Percentiles rank a stretch among this genome's conserved stretches.
These are phyloP conservation scores for Dactylella cylindrospora DNA, from an alignment of 2,329 filamentous ascomycete species.

Conservation along the genomic window DNA sequence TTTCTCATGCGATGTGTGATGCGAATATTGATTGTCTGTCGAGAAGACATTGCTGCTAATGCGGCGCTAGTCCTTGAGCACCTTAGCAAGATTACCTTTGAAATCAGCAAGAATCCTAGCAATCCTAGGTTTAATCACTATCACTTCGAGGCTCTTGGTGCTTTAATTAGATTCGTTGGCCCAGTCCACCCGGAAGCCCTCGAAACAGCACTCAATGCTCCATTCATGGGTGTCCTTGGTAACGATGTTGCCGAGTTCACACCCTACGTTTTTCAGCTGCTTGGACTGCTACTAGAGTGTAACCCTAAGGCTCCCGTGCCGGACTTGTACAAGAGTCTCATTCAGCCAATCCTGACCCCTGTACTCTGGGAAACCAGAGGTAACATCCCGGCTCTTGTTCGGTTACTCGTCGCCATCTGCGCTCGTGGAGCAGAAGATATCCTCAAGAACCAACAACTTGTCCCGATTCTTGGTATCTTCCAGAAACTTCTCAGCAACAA, in stretches of 20 bases:
- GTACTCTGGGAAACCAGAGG: constrained; percentile 86
- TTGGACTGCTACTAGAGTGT: constrained; percentile 84
- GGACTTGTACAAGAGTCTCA: constrained; percentile 74
- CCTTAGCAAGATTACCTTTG: constrained; percentile 82
- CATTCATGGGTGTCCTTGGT: constrained; percentile 64
- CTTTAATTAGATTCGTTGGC: constrained; percentile 76
- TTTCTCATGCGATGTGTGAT: constrained; percentile 99
- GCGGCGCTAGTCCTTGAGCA: constrained; percentile 78
- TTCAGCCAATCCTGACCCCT: constrained; percentile 77
- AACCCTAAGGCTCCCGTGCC: constrained; percentile 78
- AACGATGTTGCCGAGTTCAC: constrained; percentile 70
- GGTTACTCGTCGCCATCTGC: constrained; percentile 80
- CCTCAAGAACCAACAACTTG: constrained; percentile 72
- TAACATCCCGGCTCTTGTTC: constrained; percentile 86
- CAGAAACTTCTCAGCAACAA: constrained; percentile 82
- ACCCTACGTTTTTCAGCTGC: constrained; percentile 93
- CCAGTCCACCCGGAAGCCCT: constrained; percentile 70
- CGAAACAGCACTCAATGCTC: constrained; percentile 76
- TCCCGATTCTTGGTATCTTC: constrained; percentile 91
- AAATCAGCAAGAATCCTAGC: constrained; percentile 92
- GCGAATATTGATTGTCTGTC: constrained; percentile 92
- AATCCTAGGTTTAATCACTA: constrained; percentile 99
- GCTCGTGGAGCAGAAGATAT: constrained; percentile 73
- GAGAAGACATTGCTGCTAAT: constrained; percentile 73
- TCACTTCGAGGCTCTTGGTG: constrained; percentile 91